phyloP scores from a whole-genome alignment of 768 basidiomycete species.

The Mycena epipterygia region DNA sequence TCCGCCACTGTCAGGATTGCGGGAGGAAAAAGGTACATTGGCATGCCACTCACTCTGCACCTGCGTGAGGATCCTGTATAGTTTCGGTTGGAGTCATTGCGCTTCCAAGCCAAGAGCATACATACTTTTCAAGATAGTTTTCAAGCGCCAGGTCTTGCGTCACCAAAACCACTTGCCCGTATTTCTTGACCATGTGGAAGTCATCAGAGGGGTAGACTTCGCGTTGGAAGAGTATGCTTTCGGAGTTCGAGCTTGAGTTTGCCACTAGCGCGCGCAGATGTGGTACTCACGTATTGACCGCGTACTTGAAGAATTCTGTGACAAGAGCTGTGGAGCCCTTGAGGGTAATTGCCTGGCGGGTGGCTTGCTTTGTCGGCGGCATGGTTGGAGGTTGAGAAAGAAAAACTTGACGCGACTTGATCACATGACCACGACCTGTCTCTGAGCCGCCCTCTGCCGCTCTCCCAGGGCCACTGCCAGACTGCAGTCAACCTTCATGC shows the following conservation, averaged over 20 bases:
- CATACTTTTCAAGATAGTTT: constrained; percentile 89
- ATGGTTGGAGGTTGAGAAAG: too few species aligned
- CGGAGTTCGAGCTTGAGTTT: too few species aligned
- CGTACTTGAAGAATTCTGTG: constrained; percentile 99
- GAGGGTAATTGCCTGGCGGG: constrained; percentile 81
- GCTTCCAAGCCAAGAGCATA: constrained; percentile 29
- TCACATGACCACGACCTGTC: too few species aligned
- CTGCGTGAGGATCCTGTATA: constrained; percentile 85
- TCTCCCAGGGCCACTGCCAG: too few species aligned
- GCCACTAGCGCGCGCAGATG: too few species aligned
- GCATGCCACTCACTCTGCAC: constrained; percentile 76
- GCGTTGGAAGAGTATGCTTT: too few species aligned
- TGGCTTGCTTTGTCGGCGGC: constrained; percentile 48
- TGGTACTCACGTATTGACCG: too few species aligned
- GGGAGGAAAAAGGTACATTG: constrained; percentile 13
- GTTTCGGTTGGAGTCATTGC: constrained; percentile 16
- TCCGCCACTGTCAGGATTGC: background rate
- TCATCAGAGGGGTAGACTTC: too few species aligned
- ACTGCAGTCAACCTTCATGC: too few species aligned
- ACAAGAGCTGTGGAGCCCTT: constrained; percentile 97
- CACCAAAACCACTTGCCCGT: constrained; percentile 95
- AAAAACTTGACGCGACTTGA: too few species aligned
- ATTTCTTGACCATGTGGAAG: constrained; percentile 99
- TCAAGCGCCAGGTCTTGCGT: constrained; percentile 95
- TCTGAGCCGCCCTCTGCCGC: too few species aligned